Conservation (phyloP, 2,329 filamentous ascomycete genomes). For the Cercospora zeina region DNA sequence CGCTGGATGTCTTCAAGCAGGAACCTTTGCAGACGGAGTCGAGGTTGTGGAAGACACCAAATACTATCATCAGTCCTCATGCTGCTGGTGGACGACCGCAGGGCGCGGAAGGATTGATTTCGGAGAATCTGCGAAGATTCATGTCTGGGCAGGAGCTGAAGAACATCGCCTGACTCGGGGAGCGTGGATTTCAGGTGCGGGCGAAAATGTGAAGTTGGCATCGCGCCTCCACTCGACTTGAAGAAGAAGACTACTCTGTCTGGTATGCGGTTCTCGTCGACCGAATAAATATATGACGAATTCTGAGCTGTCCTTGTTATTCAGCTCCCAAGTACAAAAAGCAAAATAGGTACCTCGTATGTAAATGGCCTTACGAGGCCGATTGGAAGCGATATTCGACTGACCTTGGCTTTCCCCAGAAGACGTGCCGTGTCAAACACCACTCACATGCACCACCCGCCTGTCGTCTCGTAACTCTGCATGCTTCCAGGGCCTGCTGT, state of each 20-base stretch:
- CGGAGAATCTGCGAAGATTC: constrained; percentile 61
- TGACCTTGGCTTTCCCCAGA: neutral
- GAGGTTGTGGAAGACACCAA: constrained; percentile 54
- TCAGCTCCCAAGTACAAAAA: neutral
- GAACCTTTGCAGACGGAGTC: constrained; percentile 55
- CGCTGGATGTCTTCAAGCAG: constrained; percentile 53
- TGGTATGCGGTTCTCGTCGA: too few relatives aligned
- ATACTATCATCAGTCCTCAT: constrained; percentile 58
- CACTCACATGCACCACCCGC: neutral
- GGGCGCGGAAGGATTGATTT: constrained; percentile 60
- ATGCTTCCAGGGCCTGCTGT: neutral
- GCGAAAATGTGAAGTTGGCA: constrained; percentile 5
- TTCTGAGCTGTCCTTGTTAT: too few relatives aligned
- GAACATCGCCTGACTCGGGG: constrained; percentile 47
- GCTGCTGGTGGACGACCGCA: constrained; percentile 63
- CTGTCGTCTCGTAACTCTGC: neutral
- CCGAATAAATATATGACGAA: too few relatives aligned
- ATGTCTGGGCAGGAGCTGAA: constrained; percentile 60
- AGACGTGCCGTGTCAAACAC: neutral
- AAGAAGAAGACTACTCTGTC: neutral
- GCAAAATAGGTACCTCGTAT: neutral
- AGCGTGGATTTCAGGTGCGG: neutral
- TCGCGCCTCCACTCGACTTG: neutral
- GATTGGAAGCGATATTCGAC: neutral
- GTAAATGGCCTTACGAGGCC: neutral